Percentiles rank a stretch among this genome's conserved stretches.
phyloP scores from a whole-genome alignment of 2,329 filamentous ascomycete genomes.

The Ascochyta clinopodiicola region DNA sequence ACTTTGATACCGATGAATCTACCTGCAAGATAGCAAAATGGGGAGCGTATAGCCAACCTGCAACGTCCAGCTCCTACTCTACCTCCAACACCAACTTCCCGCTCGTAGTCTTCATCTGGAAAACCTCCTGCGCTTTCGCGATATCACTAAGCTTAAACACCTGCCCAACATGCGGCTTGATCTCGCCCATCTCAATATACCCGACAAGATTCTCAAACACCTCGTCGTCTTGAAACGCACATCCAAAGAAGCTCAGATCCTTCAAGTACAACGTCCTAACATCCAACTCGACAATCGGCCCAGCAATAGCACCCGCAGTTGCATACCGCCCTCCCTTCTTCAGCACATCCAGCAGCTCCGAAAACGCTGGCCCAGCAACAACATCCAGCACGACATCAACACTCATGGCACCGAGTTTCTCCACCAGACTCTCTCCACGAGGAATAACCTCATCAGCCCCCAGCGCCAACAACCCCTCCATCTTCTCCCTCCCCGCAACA shows the following conservation, averaged over 20 bases:
- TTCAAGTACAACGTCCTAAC: slow-evolving; percentile 18
- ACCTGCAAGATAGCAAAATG: no score
- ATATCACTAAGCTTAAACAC: slow-evolving; percentile 18
- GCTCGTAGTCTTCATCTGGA: slow-evolving; percentile 5
- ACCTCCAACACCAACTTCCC: slow-evolving; percentile 16
- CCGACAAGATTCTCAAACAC: slow-evolving; percentile 17
- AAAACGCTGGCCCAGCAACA: slow-evolving; percentile 14
- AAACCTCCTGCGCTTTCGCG: slow-evolving; percentile 14
- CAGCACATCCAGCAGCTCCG: slow-evolving; percentile 14
- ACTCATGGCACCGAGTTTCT: slow-evolving; percentile 6
- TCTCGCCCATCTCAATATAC: slow-evolving; percentile 19
- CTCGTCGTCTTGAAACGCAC: slow-evolving; percentile 18
- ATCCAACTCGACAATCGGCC: slow-evolving; percentile 18
- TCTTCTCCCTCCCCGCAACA: slow-evolving; percentile 9
- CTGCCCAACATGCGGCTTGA: slow-evolving; percentile 15
- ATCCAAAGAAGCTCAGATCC: slow-evolving; percentile 21
- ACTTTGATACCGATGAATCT: no score
- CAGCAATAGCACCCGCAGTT: slow-evolving; percentile 17
- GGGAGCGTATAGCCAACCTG: no score
- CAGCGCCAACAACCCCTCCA: background rate
- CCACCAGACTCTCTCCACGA: slow-evolving; percentile 2
- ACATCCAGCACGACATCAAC: slow-evolving; percentile 18
- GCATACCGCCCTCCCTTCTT: slow-evolving; percentile 21
- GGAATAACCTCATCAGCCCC: slow-evolving; percentile 13
- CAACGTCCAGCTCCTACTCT: no score